phyloP scores from a whole-genome alignment of 225 moss, liverwort and hornwort genomes.

The Bryoerythrophyllum caledonicum region DNA sequence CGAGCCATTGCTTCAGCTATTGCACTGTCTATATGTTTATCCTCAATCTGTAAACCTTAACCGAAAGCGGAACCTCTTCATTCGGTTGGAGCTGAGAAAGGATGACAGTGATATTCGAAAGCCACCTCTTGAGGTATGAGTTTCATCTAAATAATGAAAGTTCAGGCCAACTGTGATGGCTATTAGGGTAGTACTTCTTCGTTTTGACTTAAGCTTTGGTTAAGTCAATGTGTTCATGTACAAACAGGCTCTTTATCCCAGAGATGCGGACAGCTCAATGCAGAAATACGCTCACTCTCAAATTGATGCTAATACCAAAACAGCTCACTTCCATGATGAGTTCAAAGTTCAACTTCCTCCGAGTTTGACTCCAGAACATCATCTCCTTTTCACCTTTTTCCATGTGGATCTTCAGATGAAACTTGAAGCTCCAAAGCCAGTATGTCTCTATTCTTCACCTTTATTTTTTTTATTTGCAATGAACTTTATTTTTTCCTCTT shows the following conservation, averaged over 20 bases:
- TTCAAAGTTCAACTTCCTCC: conserved; percentile 98
- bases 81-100: conserved; percentile 92
- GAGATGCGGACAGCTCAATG: conserved; percentile 80
- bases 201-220: conserved; percentile 6
- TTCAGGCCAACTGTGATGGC: conserved; percentile 2
- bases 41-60: conserved; percentile 90
- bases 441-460: conserved; percentile 38
- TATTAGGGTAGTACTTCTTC: conserved; percentile 10
- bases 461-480: conserved; percentile 6
- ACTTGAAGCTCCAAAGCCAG: conserved; percentile 97
- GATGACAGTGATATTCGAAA: conserved; percentile 92
- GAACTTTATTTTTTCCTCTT: not conserved
- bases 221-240: conserved; percentile 26
- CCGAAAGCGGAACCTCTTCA: conserved; percentile 89
- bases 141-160: conserved; percentile 5
- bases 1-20: conserved; percentile 85
- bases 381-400: conserved; percentile 97
- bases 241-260: conserved; percentile 86
- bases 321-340: conserved; percentile 93
- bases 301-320: conserved; percentile 90
- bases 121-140: conserved; percentile 78
- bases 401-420: conserved; percentile 99
- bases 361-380: conserved; percentile 85
- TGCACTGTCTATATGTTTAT: conserved; percentile 94
- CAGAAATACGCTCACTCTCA: conserved; percentile 98